These are phyloP conservation scores for Beta vulgaris DNA, from an alignment of 148 eudicot genomes.

Conservation along the genomic window DNA sequence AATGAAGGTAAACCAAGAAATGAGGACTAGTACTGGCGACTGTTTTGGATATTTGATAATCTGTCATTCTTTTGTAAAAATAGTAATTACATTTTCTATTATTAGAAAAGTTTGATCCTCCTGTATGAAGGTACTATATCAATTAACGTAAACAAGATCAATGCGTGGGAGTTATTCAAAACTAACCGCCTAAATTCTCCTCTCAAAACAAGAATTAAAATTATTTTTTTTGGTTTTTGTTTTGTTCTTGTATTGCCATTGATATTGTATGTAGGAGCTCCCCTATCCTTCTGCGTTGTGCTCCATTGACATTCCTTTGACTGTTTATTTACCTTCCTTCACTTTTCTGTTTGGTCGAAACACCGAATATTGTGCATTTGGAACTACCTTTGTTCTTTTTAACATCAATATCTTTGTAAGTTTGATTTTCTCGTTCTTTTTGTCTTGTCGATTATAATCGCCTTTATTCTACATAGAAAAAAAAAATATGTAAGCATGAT, in stretches of 20 bases:
- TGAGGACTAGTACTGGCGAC: neutral
- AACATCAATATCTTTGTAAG: constrained; percentile 28
- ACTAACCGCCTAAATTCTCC: constrained; percentile 12
- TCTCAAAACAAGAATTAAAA: neutral
- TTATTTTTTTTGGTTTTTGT: no score
- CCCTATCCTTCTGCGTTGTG: neutral
- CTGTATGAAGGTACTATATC: constrained; percentile 26
- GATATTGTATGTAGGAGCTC: constrained; percentile 12
- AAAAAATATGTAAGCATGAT: no score
- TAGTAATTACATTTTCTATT: constrained; percentile 2
- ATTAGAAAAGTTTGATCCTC: constrained; percentile 23
- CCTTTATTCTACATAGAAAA: neutral
- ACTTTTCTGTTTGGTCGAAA: constrained; percentile 8
- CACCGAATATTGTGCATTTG: constrained; percentile 7
- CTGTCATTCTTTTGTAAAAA: neutral
- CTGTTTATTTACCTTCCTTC: neutral
- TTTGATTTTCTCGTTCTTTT: neutral
- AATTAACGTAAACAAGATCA: constrained; percentile 25
- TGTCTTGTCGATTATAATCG: neutral
- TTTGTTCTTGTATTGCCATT: neutral
- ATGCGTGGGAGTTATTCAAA: constrained; percentile 35
- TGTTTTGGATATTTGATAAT: neutral
- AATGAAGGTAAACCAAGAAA: neutral
- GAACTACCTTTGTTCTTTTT: neutral
- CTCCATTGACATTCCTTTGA: neutral